phyloP scores from a whole-genome alignment of 371 early-diverging fungal genomes.

The Lichtheimia ornata region DNA sequence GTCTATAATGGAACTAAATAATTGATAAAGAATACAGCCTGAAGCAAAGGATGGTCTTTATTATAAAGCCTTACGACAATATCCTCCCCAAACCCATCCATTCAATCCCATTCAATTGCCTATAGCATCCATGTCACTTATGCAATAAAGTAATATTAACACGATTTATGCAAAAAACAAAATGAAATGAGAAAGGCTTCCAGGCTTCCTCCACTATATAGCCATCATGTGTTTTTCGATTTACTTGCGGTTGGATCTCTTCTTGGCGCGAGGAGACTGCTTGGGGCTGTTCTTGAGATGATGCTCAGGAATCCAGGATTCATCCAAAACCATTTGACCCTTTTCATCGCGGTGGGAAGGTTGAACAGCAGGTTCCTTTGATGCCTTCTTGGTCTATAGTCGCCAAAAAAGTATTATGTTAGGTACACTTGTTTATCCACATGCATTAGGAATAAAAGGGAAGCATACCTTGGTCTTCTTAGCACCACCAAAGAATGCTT shows the following conservation, averaged over 20 bases:
- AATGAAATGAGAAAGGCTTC: too few relatives aligned
- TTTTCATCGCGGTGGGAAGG: constrained; percentile 53
- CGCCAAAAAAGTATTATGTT: background rate
- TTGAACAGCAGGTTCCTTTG: constrained; percentile 27
- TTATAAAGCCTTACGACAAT: too few relatives aligned
- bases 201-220: too few relatives aligned
- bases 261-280: constrained; percentile 46
- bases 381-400: constrained; percentile 30
- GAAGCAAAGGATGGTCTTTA: too few relatives aligned
- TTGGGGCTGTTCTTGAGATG: constrained; percentile 41
- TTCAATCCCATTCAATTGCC: too few relatives aligned
- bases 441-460: background rate
- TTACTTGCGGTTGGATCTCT: constrained; percentile 43
- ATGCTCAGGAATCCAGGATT: constrained; percentile 53
- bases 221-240: constrained; percentile 1
- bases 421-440: background rate
- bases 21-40: too few relatives aligned
- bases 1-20: too few relatives aligned
- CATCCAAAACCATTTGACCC: constrained; percentile 52
- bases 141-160: too few relatives aligned
- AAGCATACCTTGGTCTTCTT: constrained; percentile 37
- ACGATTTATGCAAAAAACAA: too few relatives aligned
- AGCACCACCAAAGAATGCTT: constrained; percentile 42
- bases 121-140: too few relatives aligned
- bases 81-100: too few relatives aligned